Base-by-base conservation (phyloP, 352 stramenopile genomes). In the Hyaloperonospora arabidopsidis region DNA sequence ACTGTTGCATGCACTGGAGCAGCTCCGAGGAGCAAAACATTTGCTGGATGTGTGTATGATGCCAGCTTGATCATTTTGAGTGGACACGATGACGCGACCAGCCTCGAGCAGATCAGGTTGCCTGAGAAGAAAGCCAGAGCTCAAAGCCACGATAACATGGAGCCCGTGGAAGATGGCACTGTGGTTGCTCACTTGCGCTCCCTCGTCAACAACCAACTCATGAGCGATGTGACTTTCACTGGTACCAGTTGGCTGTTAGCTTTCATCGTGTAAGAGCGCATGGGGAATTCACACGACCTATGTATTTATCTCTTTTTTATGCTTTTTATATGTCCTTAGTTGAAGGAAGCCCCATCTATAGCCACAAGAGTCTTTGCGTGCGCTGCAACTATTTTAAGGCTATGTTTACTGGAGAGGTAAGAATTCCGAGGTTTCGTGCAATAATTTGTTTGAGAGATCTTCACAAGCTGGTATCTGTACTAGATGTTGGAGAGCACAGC, bases 381-480 rank as follows among this genome's bases (percentile, higher is more conserved):
- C 82, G 95, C 32, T 98, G 89, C 65, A 87, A 92, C 39, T 96
- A 97, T 67, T 98, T 98, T 54, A 88, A 84, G 36, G 82, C 82
- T 22, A 93, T 93, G 82, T 75, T 93, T 18, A 84, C 79, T 7
- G 77, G 82, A 63, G 78, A 90, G 59, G 76, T 85, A 65, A 23
- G 55, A 19, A 21, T 0, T 38, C 25, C 10, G 50, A 44, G 19
- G 10, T 39, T 39, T n/a, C 17, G 32, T 29, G 22, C 23, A 19
- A 17, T 55, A 7, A 22, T 14, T 2, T 35, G 10, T 46, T 36
- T 11, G 21, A 44, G n/a, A 45, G 23, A 11, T 10, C 8, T 45
- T 57, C 40, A 21, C 29, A 22, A 19, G 39, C 23, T 17, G 14
- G 21, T 41, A 3, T 15, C 46, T n/a, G 10, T 52, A 10, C 72